Evolutionary conservation across 1,284 basidiomycete species (phyloP).

Genomic region (Cutaneotrichosporon cutaneum): DNA sequence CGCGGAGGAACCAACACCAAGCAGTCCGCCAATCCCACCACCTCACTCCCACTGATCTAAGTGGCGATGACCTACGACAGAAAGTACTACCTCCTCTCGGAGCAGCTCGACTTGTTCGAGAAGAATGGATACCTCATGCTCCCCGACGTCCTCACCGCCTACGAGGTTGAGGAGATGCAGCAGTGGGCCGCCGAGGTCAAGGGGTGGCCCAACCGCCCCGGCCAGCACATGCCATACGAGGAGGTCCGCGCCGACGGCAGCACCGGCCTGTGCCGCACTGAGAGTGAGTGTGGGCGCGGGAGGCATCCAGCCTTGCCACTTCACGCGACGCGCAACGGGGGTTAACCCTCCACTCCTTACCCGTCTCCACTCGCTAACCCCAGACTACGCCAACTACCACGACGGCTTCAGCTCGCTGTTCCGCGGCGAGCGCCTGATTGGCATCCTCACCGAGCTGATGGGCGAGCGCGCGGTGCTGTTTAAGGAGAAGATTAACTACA

Average conservation of each 20-base stretch:
- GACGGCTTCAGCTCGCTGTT: constrained; percentile 35
- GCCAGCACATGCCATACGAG: constrained; percentile 44
- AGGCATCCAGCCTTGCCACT: background rate
- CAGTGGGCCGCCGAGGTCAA: constrained; percentile 40
- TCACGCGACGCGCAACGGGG: too few relatives aligned
- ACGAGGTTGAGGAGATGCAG: constrained; percentile 30
- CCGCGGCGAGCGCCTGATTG: constrained; percentile 30
- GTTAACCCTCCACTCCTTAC: too few relatives aligned
- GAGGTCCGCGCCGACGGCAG: constrained; percentile 36
- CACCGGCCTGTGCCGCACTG: constrained; percentile 39
- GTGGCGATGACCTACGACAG: constrained; percentile 21
- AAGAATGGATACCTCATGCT: constrained; percentile 36
- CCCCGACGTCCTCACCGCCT: constrained; percentile 26
- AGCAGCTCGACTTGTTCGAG: constrained; percentile 27
- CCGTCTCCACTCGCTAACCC: background rate
- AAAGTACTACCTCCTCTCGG: constrained; percentile 24
- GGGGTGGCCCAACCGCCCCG: constrained; percentile 33
- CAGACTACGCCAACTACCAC: constrained; percentile 40
- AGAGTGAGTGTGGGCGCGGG: constrained; percentile 29
- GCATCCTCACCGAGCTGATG: constrained; percentile 33
- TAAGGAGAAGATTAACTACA: constrained; percentile 51
- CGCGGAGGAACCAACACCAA: background rate
- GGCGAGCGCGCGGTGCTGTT: constrained; percentile 39
- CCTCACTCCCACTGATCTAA: background rate
- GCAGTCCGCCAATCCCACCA: background rate